Evolutionary conservation across 1,284 basidiomycete species (phyloP).

Genomic region (Cryptococcus sp.): DNA sequence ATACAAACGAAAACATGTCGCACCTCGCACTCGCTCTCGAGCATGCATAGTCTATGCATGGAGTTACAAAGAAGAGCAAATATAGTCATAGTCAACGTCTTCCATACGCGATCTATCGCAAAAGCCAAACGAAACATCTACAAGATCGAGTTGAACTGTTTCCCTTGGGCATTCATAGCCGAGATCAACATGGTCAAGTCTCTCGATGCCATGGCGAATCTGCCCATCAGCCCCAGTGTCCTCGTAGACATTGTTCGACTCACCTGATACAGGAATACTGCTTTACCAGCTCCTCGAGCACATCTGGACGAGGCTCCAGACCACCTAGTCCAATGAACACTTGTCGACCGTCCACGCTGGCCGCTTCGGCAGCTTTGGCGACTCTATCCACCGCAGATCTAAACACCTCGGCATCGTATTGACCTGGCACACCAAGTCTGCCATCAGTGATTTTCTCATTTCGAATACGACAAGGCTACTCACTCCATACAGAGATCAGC

Average conservation of each 20-base stretch:
- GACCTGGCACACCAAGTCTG: constrained; percentile 21
- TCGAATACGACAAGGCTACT: constrained; percentile 4
- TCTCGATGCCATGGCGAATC: constrained; percentile 23
- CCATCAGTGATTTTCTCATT: not conserved
- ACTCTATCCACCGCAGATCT: constrained; percentile 16
- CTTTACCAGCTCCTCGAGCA: constrained; percentile 8
- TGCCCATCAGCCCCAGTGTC: not conserved
- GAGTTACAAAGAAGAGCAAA: too few species aligned
- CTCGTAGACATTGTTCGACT: constrained; percentile 3
- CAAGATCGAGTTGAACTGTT: constrained; percentile 2
- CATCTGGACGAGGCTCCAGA: constrained; percentile 13
- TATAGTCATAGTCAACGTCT: too few species aligned
- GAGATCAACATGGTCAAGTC: constrained; percentile 18
- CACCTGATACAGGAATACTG: constrained; percentile 12
- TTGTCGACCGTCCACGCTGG: constrained; percentile 8
- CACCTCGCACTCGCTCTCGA: too few species aligned
- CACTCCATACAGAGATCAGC: constrained; percentile 25
- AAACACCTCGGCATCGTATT: constrained; percentile 20
- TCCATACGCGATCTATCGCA: too few species aligned
- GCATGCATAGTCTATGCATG: too few species aligned
- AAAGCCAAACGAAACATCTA: not conserved
- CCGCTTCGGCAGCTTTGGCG: constrained; percentile 14
- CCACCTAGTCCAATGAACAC: constrained; percentile 24
- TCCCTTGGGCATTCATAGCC: constrained; percentile 18
- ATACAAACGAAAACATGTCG: too few species aligned